Evolutionary conservation across 1,284 basidiomycete species (phyloP).

Genomic region (Phylloporus gajari): DNA sequence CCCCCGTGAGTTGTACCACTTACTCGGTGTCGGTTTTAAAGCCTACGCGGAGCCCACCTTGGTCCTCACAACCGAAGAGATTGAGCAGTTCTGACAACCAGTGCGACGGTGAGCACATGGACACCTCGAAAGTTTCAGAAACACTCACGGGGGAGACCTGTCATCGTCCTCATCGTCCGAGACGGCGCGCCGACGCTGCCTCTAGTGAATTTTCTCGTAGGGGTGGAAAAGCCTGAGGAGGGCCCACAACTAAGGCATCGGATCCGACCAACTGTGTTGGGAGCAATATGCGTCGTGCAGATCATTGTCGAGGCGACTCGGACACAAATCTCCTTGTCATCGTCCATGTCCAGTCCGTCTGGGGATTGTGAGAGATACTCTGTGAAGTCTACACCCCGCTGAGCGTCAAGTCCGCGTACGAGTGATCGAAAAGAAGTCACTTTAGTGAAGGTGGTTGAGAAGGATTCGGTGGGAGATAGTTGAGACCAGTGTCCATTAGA

Average conservation of each 20-base stretch:
- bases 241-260: constrained; percentile 34
- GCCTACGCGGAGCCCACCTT: constrained; percentile 62
- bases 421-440: too few relatives aligned
- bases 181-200: constrained; percentile 29
- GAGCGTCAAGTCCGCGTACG: constrained; percentile 41
- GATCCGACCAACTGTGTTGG: constrained; percentile 42
- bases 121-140: background rate
- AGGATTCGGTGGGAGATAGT: too few relatives aligned
- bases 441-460: too few relatives aligned
- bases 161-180: constrained; percentile 30
- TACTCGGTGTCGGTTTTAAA: constrained; percentile 57
- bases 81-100: constrained; percentile 88
- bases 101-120: background rate
- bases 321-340: constrained; percentile 64
- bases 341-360: constrained; percentile 64
- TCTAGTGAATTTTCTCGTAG: constrained; percentile 45
- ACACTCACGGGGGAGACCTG: constrained; percentile 40
- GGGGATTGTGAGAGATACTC: constrained; percentile 62
- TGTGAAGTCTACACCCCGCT: constrained; percentile 48
- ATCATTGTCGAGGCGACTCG: constrained; percentile 63
- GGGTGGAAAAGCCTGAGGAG: constrained; percentile 36
- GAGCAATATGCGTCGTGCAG: constrained; percentile 62
- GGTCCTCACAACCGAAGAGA: constrained; percentile 73
- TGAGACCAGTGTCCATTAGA: too few relatives aligned
- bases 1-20: background rate